Conservation (phyloP, 2,329 filamentous ascomycete genomes). For the Tolypocladium tundrense region DNA sequence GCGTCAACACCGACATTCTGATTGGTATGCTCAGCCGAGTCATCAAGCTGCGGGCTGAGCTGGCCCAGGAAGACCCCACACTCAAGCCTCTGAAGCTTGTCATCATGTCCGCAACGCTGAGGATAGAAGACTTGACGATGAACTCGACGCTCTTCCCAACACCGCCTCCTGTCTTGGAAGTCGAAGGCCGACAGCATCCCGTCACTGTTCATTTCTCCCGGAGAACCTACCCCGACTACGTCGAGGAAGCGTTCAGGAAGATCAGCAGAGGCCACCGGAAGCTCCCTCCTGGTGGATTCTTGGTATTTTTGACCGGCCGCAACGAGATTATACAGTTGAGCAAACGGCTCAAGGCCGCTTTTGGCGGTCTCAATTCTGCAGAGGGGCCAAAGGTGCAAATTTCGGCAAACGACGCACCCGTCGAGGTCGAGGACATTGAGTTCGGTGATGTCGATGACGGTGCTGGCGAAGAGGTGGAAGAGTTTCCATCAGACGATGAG, state of each 20-base stretch:
- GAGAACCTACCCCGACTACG: slow-evolving; percentile 74
- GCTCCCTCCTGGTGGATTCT: slow-evolving; percentile 78
- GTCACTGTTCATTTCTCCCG: slow-evolving; percentile 85
- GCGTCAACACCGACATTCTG: slow-evolving; percentile 95
- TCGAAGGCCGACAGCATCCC: slow-evolving; percentile 83
- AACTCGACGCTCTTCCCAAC: slow-evolving; percentile 70
- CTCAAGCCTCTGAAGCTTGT: slow-evolving; percentile 79
- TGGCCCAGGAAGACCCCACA: slow-evolving; percentile 60
- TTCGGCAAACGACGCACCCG: slow-evolving; percentile 63
- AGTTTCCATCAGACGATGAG: slow-evolving; percentile 45
- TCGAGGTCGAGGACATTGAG: slow-evolving; percentile 82
- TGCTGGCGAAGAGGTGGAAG: slow-evolving; percentile 46
- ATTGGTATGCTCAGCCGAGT: slow-evolving; percentile 94
- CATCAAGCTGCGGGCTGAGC: slow-evolving; percentile 68
- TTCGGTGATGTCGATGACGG: slow-evolving; percentile 62
- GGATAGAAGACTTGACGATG: slow-evolving; percentile 81
- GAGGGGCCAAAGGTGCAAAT: slow-evolving; percentile 61
- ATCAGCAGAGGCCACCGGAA: slow-evolving; percentile 81
- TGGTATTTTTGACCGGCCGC: slow-evolving; percentile 90
- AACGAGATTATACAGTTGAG: slow-evolving; percentile 82
- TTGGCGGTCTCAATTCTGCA: slow-evolving; percentile 47
- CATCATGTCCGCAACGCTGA: slow-evolving; percentile 94
- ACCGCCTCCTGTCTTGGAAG: slow-evolving; percentile 74
- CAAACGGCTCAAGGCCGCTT: slow-evolving; percentile 61
- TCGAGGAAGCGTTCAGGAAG: slow-evolving; percentile 83